Conservation (phyloP, 805 yeast genomes). For the Wickerhamomyces xylosicus region DNA sequence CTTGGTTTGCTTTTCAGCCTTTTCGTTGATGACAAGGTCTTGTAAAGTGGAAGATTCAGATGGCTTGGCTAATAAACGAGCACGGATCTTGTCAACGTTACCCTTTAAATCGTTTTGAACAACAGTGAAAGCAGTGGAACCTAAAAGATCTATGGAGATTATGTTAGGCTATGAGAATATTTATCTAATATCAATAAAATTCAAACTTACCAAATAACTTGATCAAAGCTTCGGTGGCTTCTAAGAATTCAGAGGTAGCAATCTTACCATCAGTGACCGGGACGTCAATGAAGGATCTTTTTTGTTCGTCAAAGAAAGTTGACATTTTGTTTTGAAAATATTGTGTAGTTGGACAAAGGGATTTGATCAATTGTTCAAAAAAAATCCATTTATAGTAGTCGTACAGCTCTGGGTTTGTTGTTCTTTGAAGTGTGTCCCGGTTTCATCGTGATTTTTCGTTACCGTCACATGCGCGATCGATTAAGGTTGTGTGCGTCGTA, state of each 20-base stretch:
- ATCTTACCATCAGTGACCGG: conserved; percentile 52
- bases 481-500: no score
- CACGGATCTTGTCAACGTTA: conserved; percentile 66
- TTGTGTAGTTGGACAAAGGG: no score
- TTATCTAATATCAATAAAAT: no score
- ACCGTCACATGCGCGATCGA: no score
- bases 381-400: no score
- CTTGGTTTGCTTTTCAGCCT: conserved; percentile 48
- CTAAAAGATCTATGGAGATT: conserved; percentile 43
- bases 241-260: conserved; percentile 66
- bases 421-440: no score
- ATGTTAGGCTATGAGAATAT: conserved; percentile 1
- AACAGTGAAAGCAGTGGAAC: conserved; percentile 74
- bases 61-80: conserved; percentile 57
- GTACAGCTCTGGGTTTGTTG: no score
- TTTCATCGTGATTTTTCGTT: no score
- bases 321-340: conserved; percentile 45
- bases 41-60: conserved; percentile 59
- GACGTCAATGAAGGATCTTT: conserved; percentile 67
- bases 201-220: conserved; percentile 53
- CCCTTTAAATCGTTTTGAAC: conserved; percentile 88
- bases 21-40: conserved; percentile 66
- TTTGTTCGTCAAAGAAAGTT: conserved; percentile 76
- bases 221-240: conserved; percentile 77
- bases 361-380: no score